Conservation (phyloP, 306 rosid genomes). For the Crataegus laevigata region DNA sequence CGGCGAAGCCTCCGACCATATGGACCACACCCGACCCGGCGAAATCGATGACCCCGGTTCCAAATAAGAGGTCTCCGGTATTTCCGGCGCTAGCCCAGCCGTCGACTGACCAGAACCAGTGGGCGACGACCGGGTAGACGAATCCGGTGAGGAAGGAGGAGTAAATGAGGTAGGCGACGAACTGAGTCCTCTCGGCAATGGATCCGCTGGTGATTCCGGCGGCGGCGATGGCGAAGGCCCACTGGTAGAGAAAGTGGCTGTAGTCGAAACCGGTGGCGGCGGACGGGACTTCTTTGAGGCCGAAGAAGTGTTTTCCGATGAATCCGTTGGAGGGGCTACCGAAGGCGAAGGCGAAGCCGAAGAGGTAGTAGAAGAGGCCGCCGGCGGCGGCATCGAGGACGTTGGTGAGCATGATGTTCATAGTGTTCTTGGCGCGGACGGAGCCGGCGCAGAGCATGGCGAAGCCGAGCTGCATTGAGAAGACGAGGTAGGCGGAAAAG, state of each 20-base stretch:
- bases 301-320: constrained; percentile 77
- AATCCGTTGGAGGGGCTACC: constrained; percentile 72
- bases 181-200: constrained; percentile 83
- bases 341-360: constrained; percentile 90
- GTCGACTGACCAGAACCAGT: constrained; percentile 83
- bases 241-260: constrained; percentile 69
- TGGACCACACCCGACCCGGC: constrained; percentile 96
- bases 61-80: constrained; percentile 27
- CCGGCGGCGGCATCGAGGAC: constrained; percentile 93
- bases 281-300: constrained; percentile 43
- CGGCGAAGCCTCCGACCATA: constrained; percentile 85
- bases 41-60: constrained; percentile 71
- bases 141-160: constrained; percentile 84
- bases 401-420: constrained; percentile 98
- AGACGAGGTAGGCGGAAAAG: constrained; percentile 91
- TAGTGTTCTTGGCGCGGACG: constrained; percentile 97
- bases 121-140: constrained; percentile 83
- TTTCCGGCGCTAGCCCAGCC: constrained; percentile 68
- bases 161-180: constrained; percentile 75
- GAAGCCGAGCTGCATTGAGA: constrained; percentile 96
- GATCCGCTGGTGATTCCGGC: constrained; percentile 92
- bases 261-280: constrained; percentile 20
- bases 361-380: constrained; percentile 78
- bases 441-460: constrained; percentile 99
- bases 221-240: constrained; percentile 97